A percentile compares a stretch with the other conserved stretches of the same genome.
Evolutionary conservation across 2,329 filamentous ascomycete genomes (phyloP).

Genomic region (Alternaria tenuissima): DNA sequence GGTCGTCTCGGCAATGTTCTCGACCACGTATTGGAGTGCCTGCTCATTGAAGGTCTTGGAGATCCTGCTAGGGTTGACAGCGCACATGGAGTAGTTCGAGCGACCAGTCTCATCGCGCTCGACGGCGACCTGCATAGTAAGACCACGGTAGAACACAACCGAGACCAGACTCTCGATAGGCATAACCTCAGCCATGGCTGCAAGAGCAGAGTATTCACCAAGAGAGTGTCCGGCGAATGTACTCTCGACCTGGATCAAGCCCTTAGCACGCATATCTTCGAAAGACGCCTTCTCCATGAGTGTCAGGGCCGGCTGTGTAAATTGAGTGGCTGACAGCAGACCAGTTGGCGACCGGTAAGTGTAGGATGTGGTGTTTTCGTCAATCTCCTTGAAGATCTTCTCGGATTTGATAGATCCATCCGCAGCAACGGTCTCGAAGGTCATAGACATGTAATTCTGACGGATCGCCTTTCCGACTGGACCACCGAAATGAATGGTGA

Average conservation of each 20-base stretch:
- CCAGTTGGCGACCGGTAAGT: constrained; percentile 96
- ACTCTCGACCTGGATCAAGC: constrained; percentile 93
- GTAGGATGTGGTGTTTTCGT: constrained; percentile 91
- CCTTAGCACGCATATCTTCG: constrained; percentile 98
- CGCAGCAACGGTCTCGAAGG: constrained; percentile 93
- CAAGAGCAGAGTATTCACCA: constrained; percentile 96
- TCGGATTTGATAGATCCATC: constrained; percentile 97
- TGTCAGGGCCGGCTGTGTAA: constrained; percentile 95
- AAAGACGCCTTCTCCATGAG: constrained; percentile 99
- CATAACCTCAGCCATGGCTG: constrained; percentile 97
- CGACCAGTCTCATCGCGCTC: constrained; percentile 92
- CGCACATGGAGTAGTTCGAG: constrained; percentile 99
- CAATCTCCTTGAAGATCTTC: constrained; percentile 99
- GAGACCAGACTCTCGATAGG: constrained; percentile 99
- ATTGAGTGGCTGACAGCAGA: constrained; percentile 94
- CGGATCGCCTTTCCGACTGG: constrained; percentile 96
- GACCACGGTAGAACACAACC: constrained; percentile 97
- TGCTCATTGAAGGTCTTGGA: constrained; percentile 99
- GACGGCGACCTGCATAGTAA: constrained; percentile 99
- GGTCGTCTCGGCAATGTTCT: constrained; percentile 92
- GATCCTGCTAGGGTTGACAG: constrained; percentile 97
- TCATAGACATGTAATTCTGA: constrained; percentile 99
- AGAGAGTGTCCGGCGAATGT: constrained; percentile 98
- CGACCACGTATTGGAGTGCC: constrained; percentile 94
- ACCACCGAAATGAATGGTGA: constrained; percentile 97